These are phyloP conservation scores for Populus deltoides DNA, from an alignment of 345 rosid genomes.

Conservation along the genomic window DNA sequence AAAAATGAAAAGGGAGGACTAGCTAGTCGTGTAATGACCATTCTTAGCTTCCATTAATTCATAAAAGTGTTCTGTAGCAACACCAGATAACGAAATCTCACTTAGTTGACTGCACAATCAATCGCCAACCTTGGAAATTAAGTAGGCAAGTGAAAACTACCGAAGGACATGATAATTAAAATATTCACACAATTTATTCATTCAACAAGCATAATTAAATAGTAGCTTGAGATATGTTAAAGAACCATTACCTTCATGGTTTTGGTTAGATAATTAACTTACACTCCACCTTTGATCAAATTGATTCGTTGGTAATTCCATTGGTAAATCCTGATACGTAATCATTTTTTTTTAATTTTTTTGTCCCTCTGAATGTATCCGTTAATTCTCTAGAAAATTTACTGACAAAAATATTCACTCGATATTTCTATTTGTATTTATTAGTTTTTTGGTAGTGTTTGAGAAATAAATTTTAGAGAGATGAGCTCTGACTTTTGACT, in stretches of 20 bases:
- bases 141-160: background rate
- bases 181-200: background rate
- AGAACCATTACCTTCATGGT: background rate
- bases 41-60: background rate
- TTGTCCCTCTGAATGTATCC: no score
- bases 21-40: background rate
- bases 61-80: background rate
- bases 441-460: no score
- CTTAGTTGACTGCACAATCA: background rate
- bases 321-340: no score
- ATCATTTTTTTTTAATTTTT: no score
- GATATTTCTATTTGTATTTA: no score
- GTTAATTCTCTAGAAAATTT: no score
- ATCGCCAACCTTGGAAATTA: background rate
- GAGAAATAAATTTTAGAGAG: no score
- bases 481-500: no score
- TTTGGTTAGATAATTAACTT: background rate
- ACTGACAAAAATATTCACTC: no score
- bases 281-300: background rate
- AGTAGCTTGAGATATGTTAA: background rate
- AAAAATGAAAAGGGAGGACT: background rate
- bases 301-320: no score
- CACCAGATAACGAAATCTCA: background rate
- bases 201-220: background rate
- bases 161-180: background rate